Evolutionary conservation across 768 basidiomycete genomes (phyloP), one percentile per base, ranked within the genome.

Genomic region (Tulasnella sp.): DNA sequence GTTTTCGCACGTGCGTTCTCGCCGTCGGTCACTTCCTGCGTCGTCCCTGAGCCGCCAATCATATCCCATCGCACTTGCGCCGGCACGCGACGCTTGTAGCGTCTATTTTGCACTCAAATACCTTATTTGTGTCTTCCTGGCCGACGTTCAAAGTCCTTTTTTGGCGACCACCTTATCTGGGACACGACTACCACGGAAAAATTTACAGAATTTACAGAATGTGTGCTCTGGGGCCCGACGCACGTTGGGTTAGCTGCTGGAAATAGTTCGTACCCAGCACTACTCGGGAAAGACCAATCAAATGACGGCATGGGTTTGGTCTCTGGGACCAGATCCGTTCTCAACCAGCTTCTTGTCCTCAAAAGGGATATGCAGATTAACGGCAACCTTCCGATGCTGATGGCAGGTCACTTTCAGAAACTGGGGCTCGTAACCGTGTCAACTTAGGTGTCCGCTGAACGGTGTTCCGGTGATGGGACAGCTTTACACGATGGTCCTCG

Each of bases 1-100:
- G 39, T 65, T 40, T 40, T 36, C 64, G 64, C 64, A 65, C 64
- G 64, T 65, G 64, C 64, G 64, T 65, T 40, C 64, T 65, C 64
- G 6, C 34, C 64, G 39, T 36, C 64, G 39, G 35, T 65, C 64
- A 37, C 52, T 29, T 59, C 6, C 16, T 8, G 52, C 52, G 52
- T 59, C 52, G 52, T 26, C 52, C 52, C 52, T 22, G 5, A 29
- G 26, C 52, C 52, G 52, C 52, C 52, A 59, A 59, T 59, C 52
- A 59, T 29, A 59, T 59, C 52, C 26, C 52, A 59, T 59, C 52
- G 52, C 52, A 59, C 52, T 59, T 59, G 52, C 52, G 52, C 19
- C 26, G 9, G 52, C 52, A 59, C 52, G 52, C 52, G 52, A 59
- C 52, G 52, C 6, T 14, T 5, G 26, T 32, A 32, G 32, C 32